Percentiles rank a stretch among this genome's conserved stretches.
Evolutionary conservation across 2,329 filamentous ascomycete genomes (phyloP).

Genomic region (Hypoxylon sp.): DNA sequence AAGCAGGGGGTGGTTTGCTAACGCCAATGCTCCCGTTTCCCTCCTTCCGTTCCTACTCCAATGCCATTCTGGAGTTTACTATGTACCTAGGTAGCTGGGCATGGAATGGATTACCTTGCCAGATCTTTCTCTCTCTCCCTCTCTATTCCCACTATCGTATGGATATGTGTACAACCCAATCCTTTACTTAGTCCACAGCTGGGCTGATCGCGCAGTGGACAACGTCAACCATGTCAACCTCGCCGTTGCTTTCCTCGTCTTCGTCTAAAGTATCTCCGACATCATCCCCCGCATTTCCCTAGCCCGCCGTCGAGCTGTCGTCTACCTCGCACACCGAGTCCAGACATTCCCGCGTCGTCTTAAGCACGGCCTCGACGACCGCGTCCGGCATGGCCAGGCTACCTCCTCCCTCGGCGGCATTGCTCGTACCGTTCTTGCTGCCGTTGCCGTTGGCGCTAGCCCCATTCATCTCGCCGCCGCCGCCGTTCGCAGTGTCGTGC

Average conservation of each 20-base stretch:
- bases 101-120: background rate
- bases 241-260: background rate
- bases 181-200: background rate
- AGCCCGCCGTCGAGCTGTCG: slow-evolving; percentile 40
- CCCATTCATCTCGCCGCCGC: slow-evolving; percentile 22
- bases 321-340: slow-evolving; percentile 62
- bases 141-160: background rate
- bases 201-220: background rate
- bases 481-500: slow-evolving; percentile 57
- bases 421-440: slow-evolving; percentile 29
- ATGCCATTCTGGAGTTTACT: slow-evolving; percentile 25
- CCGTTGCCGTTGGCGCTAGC: slow-evolving; percentile 47
- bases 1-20: slow-evolving; percentile 15
- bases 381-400: slow-evolving; percentile 68
- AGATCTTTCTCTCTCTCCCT: background rate
- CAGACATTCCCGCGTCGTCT: slow-evolving; percentile 68
- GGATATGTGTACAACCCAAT: slow-evolving; percentile 10
- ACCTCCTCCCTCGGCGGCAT: slow-evolving; percentile 20
- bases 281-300: background rate
- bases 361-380: slow-evolving; percentile 73
- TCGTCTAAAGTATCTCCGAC: background rate
- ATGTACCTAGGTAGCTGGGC: background rate
- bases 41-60: background rate
- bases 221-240: background rate
- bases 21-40: slow-evolving; percentile 35